Base-by-base conservation (phyloP, 139 green algal species). In the Coccomyxa sp. region DNA sequence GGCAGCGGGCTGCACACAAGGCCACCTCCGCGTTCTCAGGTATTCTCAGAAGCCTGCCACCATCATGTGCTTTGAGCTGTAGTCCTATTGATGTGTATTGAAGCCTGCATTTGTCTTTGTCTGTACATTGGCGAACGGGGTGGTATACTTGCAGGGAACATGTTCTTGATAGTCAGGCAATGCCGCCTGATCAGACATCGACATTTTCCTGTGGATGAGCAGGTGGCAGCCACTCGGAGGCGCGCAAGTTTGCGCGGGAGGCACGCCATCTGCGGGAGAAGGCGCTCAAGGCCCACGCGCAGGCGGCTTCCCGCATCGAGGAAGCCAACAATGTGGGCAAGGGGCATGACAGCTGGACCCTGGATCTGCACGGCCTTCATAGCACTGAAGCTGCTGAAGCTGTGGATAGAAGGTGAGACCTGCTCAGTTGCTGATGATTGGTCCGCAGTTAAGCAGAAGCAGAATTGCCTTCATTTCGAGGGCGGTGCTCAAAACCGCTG, bases 321-420 rank as follows among this genome's bases (percentile, higher is more conserved):
- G 33, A 38, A 14, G 80, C 75, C 37, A 81, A 85, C 76, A 87
- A 87, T 55, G 37, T 16, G 9, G 44, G 18, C 33, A 79, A 39
- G 12, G 77, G 83, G 33, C 79, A 79, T 8, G 75, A 24, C 41
- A 27, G 33, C 16, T 70, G 18, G 6, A 69, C 82, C 40, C 71
- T 86, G 71, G 82, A 86, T 44, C 68, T 86, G 73, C 83, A 87
- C 58, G 83, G 83, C 9, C 76, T 87, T 38, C 83, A 87, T 70
- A 39, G 40, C 6, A 8, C 29, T 8, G 83, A 87, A 55, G 83
- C 83, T 1, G 29, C 76, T 29, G 79, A 79, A 2, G 83, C 83
- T 1, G 58, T 87, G 33, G 76, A 81, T 6, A 55, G 73, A n/a
- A 73, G 76, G 54, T 70, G 24, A 9, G 8, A 24, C 1, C 7